phyloP scores from a whole-genome alignment of 2,329 filamentous ascomycete genomes.

The Xylaria sp. region DNA sequence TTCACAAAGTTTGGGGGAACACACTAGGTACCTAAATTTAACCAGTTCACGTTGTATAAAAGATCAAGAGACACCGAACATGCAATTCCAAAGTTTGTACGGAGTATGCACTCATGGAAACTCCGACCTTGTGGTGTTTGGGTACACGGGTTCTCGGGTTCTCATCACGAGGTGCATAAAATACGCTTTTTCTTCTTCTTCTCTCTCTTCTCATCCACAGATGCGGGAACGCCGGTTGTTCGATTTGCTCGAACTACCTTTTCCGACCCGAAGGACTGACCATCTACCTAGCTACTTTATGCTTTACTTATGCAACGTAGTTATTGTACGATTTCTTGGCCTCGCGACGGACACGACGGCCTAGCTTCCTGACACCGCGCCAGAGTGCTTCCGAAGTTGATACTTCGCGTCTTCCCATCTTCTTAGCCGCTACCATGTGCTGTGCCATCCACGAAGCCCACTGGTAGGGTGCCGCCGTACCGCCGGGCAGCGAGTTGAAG shows the following conservation, averaged over 20 bases:
- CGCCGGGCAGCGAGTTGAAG: slow-evolving; percentile 81
- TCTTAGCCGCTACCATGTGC: slow-evolving; percentile 38
- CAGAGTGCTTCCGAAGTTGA: slow-evolving; percentile 42
- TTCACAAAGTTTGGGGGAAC: neutral
- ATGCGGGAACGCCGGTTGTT: neutral
- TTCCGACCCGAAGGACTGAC: neutral
- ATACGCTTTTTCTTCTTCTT: neutral
- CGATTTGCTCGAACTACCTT: neutral
- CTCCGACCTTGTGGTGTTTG: neutral
- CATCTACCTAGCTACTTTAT: no score
- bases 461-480: slow-evolving; percentile 71
- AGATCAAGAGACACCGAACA: no score
- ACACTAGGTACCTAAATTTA: no score
- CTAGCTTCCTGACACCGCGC: slow-evolving; percentile 41
- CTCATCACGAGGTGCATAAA: neutral
- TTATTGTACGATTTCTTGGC: slow-evolving; percentile 44
- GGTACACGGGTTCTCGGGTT: neutral
- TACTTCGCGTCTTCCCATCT: slow-evolving; percentile 40
- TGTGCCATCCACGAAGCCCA: slow-evolving; percentile 67
- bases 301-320: slow-evolving; percentile 42
- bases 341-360: slow-evolving; percentile 41
- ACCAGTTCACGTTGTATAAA: no score
- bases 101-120: no score
- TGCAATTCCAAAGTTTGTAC: no score
- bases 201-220: no score